A percentile compares a stretch with the other conserved stretches of the same genome.
Conservation (phyloP, 139 green algal species). For the Zygnema cylindricum region DNA sequence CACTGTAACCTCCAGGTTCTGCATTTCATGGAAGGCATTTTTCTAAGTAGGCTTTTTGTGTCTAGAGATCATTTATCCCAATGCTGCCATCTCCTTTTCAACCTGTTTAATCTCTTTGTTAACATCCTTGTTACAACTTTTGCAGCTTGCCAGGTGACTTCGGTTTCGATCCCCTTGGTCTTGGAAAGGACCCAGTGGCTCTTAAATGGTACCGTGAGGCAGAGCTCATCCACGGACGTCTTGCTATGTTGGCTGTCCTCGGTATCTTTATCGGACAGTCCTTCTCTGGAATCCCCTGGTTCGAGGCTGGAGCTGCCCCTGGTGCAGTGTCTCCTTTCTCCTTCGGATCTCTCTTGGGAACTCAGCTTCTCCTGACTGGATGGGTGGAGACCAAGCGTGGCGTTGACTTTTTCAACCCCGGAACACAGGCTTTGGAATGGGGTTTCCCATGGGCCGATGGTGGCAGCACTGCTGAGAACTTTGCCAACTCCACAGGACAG, state of each 20-base stretch:
- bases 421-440: constrained; percentile 56
- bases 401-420: constrained; percentile 61
- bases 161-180: constrained; percentile 47
- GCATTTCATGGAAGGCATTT: no score
- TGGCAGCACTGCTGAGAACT: constrained; percentile 56
- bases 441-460: constrained; percentile 16
- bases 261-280: constrained; percentile 54
- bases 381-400: constrained; percentile 77
- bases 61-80: no score
- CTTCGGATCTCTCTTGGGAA: constrained; percentile 60
- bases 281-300: constrained; percentile 53
- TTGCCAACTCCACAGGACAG: constrained; percentile 56
- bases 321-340: constrained; percentile 52
- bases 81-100: no score
- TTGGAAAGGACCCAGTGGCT: constrained; percentile 49
- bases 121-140: no score
- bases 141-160: constrained; percentile 55
- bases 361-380: constrained; percentile 81
- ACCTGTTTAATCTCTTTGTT: no score
- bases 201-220: constrained; percentile 59
- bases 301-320: constrained; percentile 48
- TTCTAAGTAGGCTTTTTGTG: no score
- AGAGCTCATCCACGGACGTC: constrained; percentile 61
- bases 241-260: constrained; percentile 44
- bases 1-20: no score